A percentile compares a stretch with the other conserved stretches of the same genome.
These are phyloP conservation scores for Nakaseomyces kungkrabaensis DNA, from an alignment of 1,139 yeast species.

Conservation along the genomic window DNA sequence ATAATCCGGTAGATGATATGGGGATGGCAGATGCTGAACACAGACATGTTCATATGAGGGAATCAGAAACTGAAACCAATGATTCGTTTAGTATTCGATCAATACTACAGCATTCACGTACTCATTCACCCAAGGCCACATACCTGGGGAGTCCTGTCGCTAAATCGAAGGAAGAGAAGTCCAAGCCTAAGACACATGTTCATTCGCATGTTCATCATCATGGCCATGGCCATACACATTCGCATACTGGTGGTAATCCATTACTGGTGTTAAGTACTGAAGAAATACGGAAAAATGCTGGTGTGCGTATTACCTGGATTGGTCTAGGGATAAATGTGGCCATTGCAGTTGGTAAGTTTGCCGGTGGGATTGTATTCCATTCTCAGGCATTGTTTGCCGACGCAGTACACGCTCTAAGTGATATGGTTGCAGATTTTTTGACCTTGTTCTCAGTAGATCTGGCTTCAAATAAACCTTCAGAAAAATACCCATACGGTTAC, in stretches of 20 bases:
- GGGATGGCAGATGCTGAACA: slow-evolving; percentile 15
- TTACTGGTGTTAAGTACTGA: slow-evolving; percentile 32
- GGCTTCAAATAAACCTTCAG: slow-evolving; percentile 56
- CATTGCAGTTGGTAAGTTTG: slow-evolving; percentile 80
- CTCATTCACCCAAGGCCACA: slow-evolving; percentile 5
- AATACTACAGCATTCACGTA: slow-evolving; percentile 5
- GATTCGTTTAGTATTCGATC: slow-evolving; percentile 23
- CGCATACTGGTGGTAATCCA: slow-evolving; percentile 26
- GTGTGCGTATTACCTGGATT: slow-evolving; percentile 85
- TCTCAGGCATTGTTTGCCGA: slow-evolving; percentile 92
- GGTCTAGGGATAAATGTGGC: slow-evolving; percentile 79
- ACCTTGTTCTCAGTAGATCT: slow-evolving; percentile 84
- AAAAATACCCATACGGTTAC: slow-evolving; percentile 71
- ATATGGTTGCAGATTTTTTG: slow-evolving; percentile 78
- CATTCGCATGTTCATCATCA: slow-evolving; percentile 25
- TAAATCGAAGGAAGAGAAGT: not conserved
- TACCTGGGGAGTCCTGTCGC: not conserved
- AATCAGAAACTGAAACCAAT: slow-evolving; percentile 32
- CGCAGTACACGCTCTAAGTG: slow-evolving; percentile 88
- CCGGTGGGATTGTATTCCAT: slow-evolving; percentile 85
- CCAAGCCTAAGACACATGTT: not conserved
- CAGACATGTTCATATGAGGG: slow-evolving; percentile 32
- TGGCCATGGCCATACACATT: slow-evolving; percentile 30
- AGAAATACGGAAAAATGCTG: slow-evolving; percentile 54
- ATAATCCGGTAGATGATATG: not conserved